phyloP scores from a whole-genome alignment of 257 asterid genomes.

The Solanum chmielewskii region DNA sequence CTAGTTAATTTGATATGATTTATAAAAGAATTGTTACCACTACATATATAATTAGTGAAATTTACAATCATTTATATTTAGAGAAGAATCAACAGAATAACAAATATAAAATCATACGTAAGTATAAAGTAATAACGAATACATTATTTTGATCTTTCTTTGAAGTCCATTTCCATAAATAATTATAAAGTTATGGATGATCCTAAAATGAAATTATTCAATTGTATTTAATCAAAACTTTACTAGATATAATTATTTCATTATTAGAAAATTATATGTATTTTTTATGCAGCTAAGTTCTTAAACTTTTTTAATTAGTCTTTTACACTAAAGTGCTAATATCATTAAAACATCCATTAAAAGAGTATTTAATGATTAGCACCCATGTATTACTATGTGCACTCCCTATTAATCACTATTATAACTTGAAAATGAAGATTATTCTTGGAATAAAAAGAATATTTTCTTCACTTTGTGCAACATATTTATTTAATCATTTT shows the following conservation, averaged over 20 bases:
- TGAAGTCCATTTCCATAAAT: neutral
- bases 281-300: neutral
- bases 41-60: neutral
- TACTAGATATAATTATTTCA: neutral
- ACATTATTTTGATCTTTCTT: neutral
- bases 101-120: neutral
- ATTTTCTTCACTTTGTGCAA: neutral
- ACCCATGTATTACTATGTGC: neutral
- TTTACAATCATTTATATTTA: neutral
- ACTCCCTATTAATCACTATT: neutral
- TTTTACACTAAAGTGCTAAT: neutral
- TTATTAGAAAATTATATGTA: neutral
- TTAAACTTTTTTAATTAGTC: neutral
- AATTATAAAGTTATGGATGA: neutral
- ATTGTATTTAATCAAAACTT: neutral
- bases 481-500: neutral
- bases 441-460: neutral
- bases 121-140: neutral
- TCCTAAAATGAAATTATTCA: neutral
- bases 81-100: neutral
- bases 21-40: neutral
- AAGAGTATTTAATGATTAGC: neutral
- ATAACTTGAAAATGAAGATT: neutral
- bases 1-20: neutral
- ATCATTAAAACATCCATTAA: neutral